Percentiles rank a stretch among this genome's conserved stretches.
phyloP scores from a whole-genome alignment of 306 rosid species.

The Prunus davidiana region DNA sequence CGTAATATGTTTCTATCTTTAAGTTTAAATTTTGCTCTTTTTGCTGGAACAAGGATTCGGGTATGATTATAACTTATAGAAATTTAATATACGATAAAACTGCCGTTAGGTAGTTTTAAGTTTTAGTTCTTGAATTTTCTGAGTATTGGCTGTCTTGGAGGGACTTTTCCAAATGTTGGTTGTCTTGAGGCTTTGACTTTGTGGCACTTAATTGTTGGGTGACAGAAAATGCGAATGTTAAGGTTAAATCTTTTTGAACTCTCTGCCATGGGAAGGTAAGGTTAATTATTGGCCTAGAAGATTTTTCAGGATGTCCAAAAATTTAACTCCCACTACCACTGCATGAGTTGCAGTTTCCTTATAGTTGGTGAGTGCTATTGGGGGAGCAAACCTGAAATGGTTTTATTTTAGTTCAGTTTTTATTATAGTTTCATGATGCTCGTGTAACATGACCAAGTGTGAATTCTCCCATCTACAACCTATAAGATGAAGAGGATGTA shows the following conservation, averaged over 20 bases:
- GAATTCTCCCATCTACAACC: not conserved
- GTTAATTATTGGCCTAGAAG: not conserved
- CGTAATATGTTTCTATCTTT: not conserved
- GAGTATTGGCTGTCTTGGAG: not conserved
- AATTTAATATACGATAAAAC: not conserved
- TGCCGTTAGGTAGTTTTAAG: not conserved
- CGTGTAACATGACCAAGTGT: not conserved
- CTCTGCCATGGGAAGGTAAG: not conserved
- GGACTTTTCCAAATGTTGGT: not conserved
- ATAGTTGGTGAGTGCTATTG: not conserved
- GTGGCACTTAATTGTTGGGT: not conserved
- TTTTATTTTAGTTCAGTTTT: not conserved
- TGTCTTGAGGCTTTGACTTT: not conserved
- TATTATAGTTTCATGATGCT: not conserved
- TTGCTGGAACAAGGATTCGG: not conserved
- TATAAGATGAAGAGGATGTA: not conserved
- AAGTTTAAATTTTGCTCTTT: not conserved
- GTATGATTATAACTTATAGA: not conserved
- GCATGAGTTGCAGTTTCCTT: not conserved
- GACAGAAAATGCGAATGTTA: not conserved
- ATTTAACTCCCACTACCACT: not conserved
- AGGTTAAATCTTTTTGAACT: slow-evolving; percentile 6
- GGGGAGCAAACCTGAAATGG: not conserved
- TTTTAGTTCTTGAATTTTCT: not conserved
- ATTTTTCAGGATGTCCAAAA: not conserved